Evolutionary conservation across 2,329 filamentous ascomycete species (phyloP).

Genomic region (Cladosporium phlei): DNA sequence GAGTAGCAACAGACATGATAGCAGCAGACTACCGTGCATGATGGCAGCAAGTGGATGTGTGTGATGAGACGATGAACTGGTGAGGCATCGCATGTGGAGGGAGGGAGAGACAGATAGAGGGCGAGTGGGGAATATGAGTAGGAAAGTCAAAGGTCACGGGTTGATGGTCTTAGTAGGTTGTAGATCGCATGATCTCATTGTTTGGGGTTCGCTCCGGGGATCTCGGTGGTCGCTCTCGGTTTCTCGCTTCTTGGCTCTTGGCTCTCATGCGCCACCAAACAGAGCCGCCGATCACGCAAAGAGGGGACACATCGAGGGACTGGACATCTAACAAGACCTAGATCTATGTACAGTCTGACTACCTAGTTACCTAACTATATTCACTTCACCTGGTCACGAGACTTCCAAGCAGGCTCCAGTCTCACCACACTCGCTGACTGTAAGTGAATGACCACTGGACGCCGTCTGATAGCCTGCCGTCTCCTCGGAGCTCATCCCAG

Average conservation of each 20-base stretch:
- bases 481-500: neutral
- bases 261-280: too few species aligned
- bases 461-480: too few species aligned
- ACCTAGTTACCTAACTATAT: too few species aligned
- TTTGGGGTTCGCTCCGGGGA: constrained; percentile 4
- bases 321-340: too few species aligned
- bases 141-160: constrained; percentile 1
- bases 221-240: too few species aligned
- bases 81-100: constrained; percentile 22
- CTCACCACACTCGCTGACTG: neutral
- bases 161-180: neutral
- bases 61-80: constrained; percentile 8
- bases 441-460: too few species aligned
- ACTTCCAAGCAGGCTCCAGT: neutral
- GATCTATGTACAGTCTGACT: too few species aligned
- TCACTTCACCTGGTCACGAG: too few species aligned
- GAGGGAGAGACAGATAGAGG: too few species aligned
- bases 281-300: too few species aligned
- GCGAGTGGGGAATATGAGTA: neutral
- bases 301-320: too few species aligned
- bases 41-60: constrained; percentile 12
- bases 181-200: constrained; percentile 6
- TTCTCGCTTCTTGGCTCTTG: too few species aligned
- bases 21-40: constrained; percentile 21
- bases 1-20: constrained; percentile 20